phyloP scores from a whole-genome alignment of 2,329 filamentous ascomycete genomes.

The Fusarium phyllophilum region DNA sequence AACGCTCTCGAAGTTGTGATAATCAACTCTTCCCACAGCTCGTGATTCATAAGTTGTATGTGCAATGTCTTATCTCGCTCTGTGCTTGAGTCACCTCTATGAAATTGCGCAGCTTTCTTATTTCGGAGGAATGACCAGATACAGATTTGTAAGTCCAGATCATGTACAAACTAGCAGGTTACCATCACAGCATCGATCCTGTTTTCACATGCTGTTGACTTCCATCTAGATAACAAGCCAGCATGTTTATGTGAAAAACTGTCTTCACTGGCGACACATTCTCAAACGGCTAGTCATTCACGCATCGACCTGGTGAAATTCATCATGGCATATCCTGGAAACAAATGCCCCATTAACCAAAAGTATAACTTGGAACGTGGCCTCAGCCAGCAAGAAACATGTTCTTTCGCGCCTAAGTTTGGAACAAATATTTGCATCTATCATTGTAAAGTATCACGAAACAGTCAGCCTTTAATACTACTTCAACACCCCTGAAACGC shows the following conservation, averaged over 20 bases:
- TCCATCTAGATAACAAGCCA: neutral
- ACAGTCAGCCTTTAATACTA: constrained; percentile 16
- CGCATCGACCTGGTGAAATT: neutral
- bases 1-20: neutral
- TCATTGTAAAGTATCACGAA: constrained; percentile 3
- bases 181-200: neutral
- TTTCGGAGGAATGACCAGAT: neutral
- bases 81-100: neutral
- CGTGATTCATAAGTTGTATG: neutral
- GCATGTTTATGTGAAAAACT: neutral
- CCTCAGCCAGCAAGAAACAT: neutral
- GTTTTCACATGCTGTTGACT: neutral
- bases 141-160: neutral
- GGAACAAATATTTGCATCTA: neutral
- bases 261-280: neutral
- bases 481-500: constrained; percentile 31
- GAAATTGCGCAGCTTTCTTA: neutral
- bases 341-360: neutral
- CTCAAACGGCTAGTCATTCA: neutral
- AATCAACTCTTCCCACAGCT: neutral
- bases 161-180: neutral
- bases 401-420: neutral
- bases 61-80: neutral
- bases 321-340: neutral
- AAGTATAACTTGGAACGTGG: neutral